Conservation (phyloP, 352 stramenopile species). For the Pythium phragmitis region DNA sequence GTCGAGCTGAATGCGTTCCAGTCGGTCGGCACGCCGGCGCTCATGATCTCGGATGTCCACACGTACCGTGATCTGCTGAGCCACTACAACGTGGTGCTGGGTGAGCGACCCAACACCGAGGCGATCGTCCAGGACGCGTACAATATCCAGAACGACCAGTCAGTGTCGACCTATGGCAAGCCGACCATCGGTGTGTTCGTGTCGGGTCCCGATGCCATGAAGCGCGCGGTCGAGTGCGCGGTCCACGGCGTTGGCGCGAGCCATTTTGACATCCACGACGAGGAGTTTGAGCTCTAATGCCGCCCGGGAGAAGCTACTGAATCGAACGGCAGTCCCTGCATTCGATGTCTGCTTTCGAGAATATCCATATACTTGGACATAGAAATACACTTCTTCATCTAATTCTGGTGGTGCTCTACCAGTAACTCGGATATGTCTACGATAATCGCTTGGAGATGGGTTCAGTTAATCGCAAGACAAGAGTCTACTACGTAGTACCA, state of each 20-base stretch:
- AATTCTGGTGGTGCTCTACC: too few species aligned
- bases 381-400: too few species aligned
- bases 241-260: slow-evolving; percentile 13
- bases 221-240: slow-evolving; percentile 21
- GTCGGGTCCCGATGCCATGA: slow-evolving; percentile 25
- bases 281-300: slow-evolving; percentile 15
- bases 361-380: too few species aligned
- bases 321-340: too few species aligned
- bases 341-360: too few species aligned
- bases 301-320: too few species aligned
- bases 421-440: too few species aligned
- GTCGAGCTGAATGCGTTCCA: slow-evolving; percentile 10
- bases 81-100: slow-evolving; percentile 17
- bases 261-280: slow-evolving; percentile 26
- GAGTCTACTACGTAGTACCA: too few species aligned
- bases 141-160: slow-evolving; percentile 6
- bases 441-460: too few species aligned
- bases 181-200: slow-evolving; percentile 26
- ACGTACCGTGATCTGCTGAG: slow-evolving; percentile 24
- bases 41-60: slow-evolving; percentile 2
- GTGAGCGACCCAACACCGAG: slow-evolving; percentile 16
- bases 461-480: too few species aligned
- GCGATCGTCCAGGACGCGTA: background rate
- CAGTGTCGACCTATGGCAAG: slow-evolving; percentile 4
- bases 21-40: background rate